Base-by-base conservation (phyloP, 176 grass and related monocot genomes). In the Chrysopogon serrulatus region DNA sequence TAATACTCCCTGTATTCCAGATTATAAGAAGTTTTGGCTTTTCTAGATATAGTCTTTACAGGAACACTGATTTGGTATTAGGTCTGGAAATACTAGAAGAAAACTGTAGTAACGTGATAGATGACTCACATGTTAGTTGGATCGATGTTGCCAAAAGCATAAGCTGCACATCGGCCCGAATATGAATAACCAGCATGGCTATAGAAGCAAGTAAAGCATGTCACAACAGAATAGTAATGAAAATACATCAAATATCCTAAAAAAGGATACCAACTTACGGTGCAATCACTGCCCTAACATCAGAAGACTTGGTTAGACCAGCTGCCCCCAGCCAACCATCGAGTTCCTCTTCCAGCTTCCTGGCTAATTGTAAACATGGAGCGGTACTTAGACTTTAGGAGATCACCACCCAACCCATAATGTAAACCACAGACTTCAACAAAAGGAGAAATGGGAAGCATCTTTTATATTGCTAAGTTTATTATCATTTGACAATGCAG, bases 111-210 rank as follows among this genome's bases (percentile, higher is more conserved):
- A 27, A 73, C 5, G 11, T 27, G 47, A 15, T 51, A 68, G 65
- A 83, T 71, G 67, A 92, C 87, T 96, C 73, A 98, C 96, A 98
- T 94, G 76, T 71, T 96, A 65, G 87, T 77, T 61, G 96, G 93
- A 83, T 98, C 96, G 30, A 98, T 98, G 78, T 94, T 95, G 65
- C 87, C 96, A 95, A 98, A 98, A 88, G 96, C 87, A 90, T 94
- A 98, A 53, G 96, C 96, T 32, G 96, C 96, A 81, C 93, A 95
- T 8, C 85, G 89, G 27, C 96, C 93, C 1, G 96, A 98, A 83
- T 98, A 98, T 21, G 96, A 98, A 87, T 98, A 98, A 42, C 93
- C 96, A 92, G 96, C 96, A 85, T 98, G 96, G 68, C 96, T 98
- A 84, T 63, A 88, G 67, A 67, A 42, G 13, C 0, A 92, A 77